Percentiles rank a stretch among this genome's conserved stretches.
Evolutionary conservation across 106 monocot genomes (phyloP).

Genomic region (Allium fistulosum): DNA sequence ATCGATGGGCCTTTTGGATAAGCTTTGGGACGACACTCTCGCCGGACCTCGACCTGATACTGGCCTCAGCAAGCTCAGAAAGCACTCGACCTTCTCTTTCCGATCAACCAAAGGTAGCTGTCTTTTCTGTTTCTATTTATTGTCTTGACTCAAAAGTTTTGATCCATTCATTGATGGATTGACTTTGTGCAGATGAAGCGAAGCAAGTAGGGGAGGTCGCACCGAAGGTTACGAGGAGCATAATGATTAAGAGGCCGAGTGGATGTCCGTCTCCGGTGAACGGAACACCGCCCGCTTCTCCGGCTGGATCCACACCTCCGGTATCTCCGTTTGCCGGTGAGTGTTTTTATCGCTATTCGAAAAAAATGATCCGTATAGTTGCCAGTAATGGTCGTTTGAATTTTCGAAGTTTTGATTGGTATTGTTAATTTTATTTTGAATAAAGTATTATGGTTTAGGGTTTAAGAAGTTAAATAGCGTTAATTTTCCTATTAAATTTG

Average conservation of each 20-base stretch:
- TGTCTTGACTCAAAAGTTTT: neutral
- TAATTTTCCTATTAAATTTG: too few relatives aligned
- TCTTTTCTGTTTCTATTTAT: too few relatives aligned
- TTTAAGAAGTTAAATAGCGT: too few relatives aligned
- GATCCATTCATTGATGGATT: neutral
- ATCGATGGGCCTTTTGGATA: constrained; percentile 59
- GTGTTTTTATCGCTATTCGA: neutral
- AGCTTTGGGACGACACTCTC: constrained; percentile 76
- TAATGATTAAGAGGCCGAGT: constrained; percentile 82
- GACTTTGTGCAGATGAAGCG: constrained; percentile 14
- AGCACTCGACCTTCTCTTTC: constrained; percentile 27
- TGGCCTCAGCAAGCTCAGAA: constrained; percentile 47
- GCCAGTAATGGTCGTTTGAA: too few relatives aligned
- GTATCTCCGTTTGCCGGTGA: constrained; percentile 80
- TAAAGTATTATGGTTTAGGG: too few relatives aligned
- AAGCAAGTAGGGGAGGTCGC: constrained; percentile 23
- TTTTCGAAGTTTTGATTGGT: too few relatives aligned
- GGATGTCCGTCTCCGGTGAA: constrained; percentile 47
- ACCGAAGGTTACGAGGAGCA: constrained; percentile 77
- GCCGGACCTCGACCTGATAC: constrained; percentile 62
- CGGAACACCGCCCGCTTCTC: constrained; percentile 63
- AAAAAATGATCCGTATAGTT: too few relatives aligned
- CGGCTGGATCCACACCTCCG: constrained; percentile 68
- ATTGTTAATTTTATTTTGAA: too few relatives aligned
- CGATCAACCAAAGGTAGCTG: constrained; percentile 31